These are phyloP conservation scores for Beauveria sp. DNA, from an alignment of 2,329 filamentous ascomycete species.

Conservation along the genomic window DNA sequence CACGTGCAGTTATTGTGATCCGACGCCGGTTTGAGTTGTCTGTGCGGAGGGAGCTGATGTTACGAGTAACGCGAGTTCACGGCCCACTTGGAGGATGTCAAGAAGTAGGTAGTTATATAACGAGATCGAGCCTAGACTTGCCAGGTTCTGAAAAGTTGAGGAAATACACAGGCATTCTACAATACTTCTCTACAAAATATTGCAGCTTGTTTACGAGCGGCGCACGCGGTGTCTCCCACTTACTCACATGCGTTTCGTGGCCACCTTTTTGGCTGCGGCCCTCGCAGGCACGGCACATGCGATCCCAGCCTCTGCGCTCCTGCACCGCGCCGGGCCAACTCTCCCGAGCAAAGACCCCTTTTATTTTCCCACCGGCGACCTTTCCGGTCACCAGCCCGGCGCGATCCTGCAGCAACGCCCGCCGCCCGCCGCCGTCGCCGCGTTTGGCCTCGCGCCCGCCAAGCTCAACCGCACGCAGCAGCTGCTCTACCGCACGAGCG, in stretches of 20 bases:
- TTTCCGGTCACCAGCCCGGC: conserved; percentile 3
- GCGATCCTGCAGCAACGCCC: conserved; percentile 13
- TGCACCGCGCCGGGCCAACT: conserved; percentile 14
- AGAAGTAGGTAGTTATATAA: neutral
- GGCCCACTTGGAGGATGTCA: neutral
- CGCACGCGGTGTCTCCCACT: neutral
- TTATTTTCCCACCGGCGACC: conserved; percentile 11
- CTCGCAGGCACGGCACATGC: neutral
- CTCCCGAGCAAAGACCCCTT: conserved; percentile 19
- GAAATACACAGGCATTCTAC: too few species aligned
- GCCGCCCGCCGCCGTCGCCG: conserved; percentile 11
- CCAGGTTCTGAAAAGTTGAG: neutral
- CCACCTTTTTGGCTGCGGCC: neutral
- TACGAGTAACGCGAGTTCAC: too few species aligned
- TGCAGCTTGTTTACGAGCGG: neutral
- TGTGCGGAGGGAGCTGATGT: neutral
- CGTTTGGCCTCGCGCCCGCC: conserved; percentile 14
- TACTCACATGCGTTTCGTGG: neutral
- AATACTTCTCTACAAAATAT: neutral
- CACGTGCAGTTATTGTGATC: neutral
- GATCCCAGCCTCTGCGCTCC: neutral
- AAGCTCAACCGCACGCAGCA: conserved; percentile 20
- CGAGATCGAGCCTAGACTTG: neutral
- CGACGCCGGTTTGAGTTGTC: neutral
- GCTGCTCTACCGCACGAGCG: conserved; percentile 32